Base-by-base conservation (phyloP, 805 yeast species). In the Metschnikowia borealis region DNA sequence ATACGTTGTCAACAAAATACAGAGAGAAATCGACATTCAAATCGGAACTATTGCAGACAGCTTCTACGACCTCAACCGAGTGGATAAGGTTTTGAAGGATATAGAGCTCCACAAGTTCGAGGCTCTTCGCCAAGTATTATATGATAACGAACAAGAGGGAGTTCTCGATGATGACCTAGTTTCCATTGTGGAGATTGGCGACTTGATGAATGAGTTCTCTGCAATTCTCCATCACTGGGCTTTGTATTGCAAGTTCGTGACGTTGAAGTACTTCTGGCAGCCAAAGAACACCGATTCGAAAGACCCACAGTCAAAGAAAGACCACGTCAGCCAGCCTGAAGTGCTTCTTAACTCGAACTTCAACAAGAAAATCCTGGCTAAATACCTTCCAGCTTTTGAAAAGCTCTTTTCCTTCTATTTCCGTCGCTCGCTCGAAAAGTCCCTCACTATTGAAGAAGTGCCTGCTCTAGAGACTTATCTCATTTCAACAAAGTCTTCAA, bases 1-100 rank as follows among this genome's bases (percentile, higher is more conserved):
- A 2, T 76, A 77, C 33, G 90, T 92, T 8, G 76, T 91, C 57
- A 81, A 79, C 17, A 80, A 80, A 45, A 84, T 94, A 32, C 96
- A 92, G 67, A 73, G 80, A 45, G 99, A 94, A 62, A 84, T 94
- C 31, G 99, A 94, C 62, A 75, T 91, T n/a, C 99, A 94, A 62
- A 85, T 92, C 23, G 95, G 96, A 0, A 73, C 94, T 40, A 87
- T 94, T 3, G 75, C 87, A 48, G 98, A 92, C 65, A 87, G 94
- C 0, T 89, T 88, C 61, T 80, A 84, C 70, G 97, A 91, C 58
- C 77, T 81, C 29, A 78, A 88, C 54, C 74, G 83, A 26, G 61
- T 90, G 3, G 83, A 77, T 29, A 75, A 79, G 52, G 62, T 78
- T 7, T 57, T 87, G 21, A 74, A 75, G 49, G 88, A 84, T 21